A percentile compares a stretch with the other conserved stretches of the same genome.
Conservation (phyloP, 1,139 yeast genomes). For the Scheffersomyces lignicola region DNA sequence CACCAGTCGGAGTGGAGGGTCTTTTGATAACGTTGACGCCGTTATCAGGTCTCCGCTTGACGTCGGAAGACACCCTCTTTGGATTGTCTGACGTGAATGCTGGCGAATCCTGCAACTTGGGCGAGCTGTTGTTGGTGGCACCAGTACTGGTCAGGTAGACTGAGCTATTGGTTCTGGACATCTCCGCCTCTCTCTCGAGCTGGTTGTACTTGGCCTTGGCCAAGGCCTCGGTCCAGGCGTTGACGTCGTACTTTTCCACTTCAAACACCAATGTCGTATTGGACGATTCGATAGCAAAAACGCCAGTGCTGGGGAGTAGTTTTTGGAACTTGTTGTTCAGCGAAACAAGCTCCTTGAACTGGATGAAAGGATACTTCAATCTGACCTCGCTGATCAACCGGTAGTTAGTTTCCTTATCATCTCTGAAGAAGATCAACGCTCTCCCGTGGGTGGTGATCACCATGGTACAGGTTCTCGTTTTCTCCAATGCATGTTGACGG, state of each 20-base stretch:
- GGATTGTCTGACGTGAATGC: slow-evolving; percentile 11
- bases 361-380: slow-evolving; percentile 47
- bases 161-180: slow-evolving; percentile 1
- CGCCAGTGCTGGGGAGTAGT: slow-evolving; percentile 40
- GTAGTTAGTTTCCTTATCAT: slow-evolving; percentile 29
- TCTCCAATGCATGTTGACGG: slow-evolving; percentile 33
- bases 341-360: slow-evolving; percentile 53
- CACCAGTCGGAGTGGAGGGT: slow-evolving; percentile 5
- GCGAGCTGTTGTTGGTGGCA: slow-evolving; percentile 15
- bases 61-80: slow-evolving; percentile 1
- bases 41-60: background rate
- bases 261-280: slow-evolving; percentile 53
- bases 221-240: slow-evolving; percentile 56
- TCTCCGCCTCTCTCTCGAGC: slow-evolving; percentile 43
- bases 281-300: slow-evolving; percentile 55
- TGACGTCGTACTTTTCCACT: slow-evolving; percentile 54
- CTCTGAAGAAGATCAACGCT: slow-evolving; percentile 46
- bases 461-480: slow-evolving; percentile 44
- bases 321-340: slow-evolving; percentile 29
- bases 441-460: slow-evolving; percentile 59
- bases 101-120: slow-evolving; percentile 27
- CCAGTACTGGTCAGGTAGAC: background rate
- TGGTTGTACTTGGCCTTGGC: slow-evolving; percentile 50
- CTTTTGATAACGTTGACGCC: background rate
- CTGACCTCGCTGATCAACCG: slow-evolving; percentile 51